A percentile compares a stretch with the other conserved stretches of the same genome.
phyloP scores from a whole-genome alignment of 805 yeast genomes.

The Cyberlindnera americana region DNA sequence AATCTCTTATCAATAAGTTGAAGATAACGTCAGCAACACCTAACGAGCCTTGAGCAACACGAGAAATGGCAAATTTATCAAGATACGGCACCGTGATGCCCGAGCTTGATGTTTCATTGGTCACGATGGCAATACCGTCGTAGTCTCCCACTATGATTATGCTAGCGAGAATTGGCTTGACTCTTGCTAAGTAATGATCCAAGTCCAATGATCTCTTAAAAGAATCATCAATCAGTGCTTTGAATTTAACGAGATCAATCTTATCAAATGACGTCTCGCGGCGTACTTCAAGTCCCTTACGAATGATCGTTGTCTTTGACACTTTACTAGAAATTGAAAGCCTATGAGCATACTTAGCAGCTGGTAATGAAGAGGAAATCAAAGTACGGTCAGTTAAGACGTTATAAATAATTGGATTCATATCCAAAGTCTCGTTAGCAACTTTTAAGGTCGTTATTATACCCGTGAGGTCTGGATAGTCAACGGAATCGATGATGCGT shows the following conservation, averaged over 20 bases:
- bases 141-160: conserved; percentile 88
- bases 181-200: conserved; percentile 61
- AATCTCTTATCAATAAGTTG: conserved; percentile 67
- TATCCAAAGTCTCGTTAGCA: conserved; percentile 47
- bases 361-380: conserved; percentile 87
- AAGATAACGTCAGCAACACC: conserved; percentile 93
- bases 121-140: conserved; percentile 91
- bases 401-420: conserved; percentile 87
- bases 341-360: conserved; percentile 35
- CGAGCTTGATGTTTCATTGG: conserved; percentile 56
- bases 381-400: conserved; percentile 88
- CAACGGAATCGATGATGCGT: conserved; percentile 41
- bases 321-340: conserved; percentile 24
- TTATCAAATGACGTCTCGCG: conserved; percentile 15
- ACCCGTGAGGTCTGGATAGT: conserved; percentile 62
- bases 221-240: conserved; percentile 68
- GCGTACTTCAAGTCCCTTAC: conserved; percentile 52
- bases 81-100: conserved; percentile 60
- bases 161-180: conserved; percentile 66
- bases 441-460: conserved; percentile 80
- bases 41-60: conserved; percentile 81
- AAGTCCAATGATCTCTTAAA: conserved; percentile 68
- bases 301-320: conserved; percentile 64
- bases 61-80: conserved; percentile 90
- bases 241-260: conserved; percentile 50